Base-by-base conservation (phyloP, 176 grass and related monocot species). In the Olyra latifolia region DNA sequence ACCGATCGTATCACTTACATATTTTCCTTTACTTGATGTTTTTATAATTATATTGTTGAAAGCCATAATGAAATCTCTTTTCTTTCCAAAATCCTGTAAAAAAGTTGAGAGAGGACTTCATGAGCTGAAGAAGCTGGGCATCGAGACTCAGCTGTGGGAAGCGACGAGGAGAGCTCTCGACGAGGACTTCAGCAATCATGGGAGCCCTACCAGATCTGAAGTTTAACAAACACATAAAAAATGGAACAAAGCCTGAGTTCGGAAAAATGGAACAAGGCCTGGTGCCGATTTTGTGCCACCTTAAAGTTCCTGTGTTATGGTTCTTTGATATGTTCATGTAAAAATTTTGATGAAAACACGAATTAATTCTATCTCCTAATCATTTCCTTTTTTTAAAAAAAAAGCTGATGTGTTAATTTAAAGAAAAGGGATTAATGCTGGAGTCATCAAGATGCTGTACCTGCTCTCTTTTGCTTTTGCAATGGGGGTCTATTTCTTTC, bases 121-220 rank as follows among this genome's bases (percentile, higher is more conserved):
- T 41, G 95, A 98, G 84, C 84, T 98, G 71, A 93, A 59, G 88
- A 98, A 91, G 80, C 81, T 98, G 84, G 95, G 92, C 12, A 81
- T 98, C 20, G 95, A 98, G 59, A 88, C 80, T 61, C 83, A 95
- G 84, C 76, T 98, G 60, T 98, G 92, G 95, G 95, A 98, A 22
- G 88, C 83, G 27, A 89, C 83, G 16, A 77, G 94, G 53, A 85
- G 87, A 85, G 43, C 72, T 82, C 83, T 87, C 1, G 88, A 93
- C 20, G 79, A 84, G 28, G 88, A 85, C 40, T 74, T 62, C 17
- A 78, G 84, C 15, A 80, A 81, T 29, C 89, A 85, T 9, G 83
- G 87, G 76, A 97, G 93, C 58, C 85, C 84, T 64, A 77, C 86
- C 28, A 88, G 78, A 45, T 93, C 90, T 42, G 93, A 97, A 75